These are phyloP conservation scores for Carex cristatella DNA, from an alignment of 176 grass and related monocot species.

Conservation along the genomic window DNA sequence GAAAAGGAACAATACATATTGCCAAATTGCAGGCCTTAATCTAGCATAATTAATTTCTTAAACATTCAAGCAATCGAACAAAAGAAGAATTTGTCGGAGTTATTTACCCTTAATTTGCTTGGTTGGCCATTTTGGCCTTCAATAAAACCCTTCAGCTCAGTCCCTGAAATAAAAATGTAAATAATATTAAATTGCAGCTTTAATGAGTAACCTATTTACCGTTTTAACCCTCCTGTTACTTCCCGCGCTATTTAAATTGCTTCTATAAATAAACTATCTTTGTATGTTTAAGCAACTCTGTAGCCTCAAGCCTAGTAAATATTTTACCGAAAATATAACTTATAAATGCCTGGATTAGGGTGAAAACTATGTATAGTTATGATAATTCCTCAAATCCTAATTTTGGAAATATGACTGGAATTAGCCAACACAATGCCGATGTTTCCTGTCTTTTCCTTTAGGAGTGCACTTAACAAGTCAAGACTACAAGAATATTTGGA, in stretches of 20 bases:
- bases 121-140: conserved; percentile 12
- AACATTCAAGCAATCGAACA: neutral
- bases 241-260: neutral
- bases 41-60: neutral
- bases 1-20: neutral
- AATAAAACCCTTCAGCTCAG: conserved; percentile 13
- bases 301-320: neutral
- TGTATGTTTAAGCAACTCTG: neutral
- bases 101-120: conserved; percentile 11
- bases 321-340: conserved; percentile 10
- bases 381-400: conserved; percentile 8
- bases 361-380: neutral
- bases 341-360: neutral
- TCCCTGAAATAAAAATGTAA: conserved; percentile 7
- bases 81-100: neutral
- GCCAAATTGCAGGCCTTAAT: neutral
- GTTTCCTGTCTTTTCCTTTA: neutral
- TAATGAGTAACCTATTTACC: neutral
- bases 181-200: neutral
- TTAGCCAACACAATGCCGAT: neutral
- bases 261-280: neutral
- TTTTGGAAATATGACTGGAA: neutral
- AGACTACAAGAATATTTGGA: conserved; percentile 1
- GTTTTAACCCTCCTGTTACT: conserved; percentile 1
- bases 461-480: neutral